Conservation (phyloP, 805 yeast genomes). For the Komagataella ulmi region DNA sequence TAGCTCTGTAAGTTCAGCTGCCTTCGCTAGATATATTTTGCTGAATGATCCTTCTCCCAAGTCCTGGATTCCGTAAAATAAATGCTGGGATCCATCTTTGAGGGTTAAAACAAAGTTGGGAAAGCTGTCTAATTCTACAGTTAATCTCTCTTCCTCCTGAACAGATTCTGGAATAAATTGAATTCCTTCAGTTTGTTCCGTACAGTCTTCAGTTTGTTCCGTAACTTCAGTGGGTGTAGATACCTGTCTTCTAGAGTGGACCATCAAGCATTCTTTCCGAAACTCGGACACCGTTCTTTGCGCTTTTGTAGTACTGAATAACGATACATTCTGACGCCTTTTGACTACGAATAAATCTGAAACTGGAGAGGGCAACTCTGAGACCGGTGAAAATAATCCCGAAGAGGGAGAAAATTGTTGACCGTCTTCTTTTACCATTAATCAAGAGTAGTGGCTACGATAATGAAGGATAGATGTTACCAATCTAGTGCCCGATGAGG, state of each 20-base stretch:
- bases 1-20: slow-evolving; percentile 8
- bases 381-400: background rate
- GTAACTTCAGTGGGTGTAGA: background rate
- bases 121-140: background rate
- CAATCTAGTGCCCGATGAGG: background rate
- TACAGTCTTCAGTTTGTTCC: background rate
- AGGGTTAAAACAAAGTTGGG: background rate
- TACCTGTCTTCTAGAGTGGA: background rate
- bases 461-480: background rate
- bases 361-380: background rate
- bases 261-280: background rate
- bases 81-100: background rate
- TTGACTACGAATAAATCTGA: background rate
- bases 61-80: slow-evolving; percentile 12
- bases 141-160: background rate
- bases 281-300: slow-evolving; percentile 7
- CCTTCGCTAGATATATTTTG: slow-evolving; percentile 38
- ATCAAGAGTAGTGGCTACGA: background rate
- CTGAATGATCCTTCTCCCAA: slow-evolving; percentile 65
- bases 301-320: background rate
- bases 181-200: background rate
- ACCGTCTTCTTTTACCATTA: background rate
- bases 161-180: background rate
- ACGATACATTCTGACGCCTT: background rate
- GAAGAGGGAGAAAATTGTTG: background rate